Evolutionary conservation across 2,329 filamentous ascomycete species (phyloP).

Genomic region (Phialophora chinensis): DNA sequence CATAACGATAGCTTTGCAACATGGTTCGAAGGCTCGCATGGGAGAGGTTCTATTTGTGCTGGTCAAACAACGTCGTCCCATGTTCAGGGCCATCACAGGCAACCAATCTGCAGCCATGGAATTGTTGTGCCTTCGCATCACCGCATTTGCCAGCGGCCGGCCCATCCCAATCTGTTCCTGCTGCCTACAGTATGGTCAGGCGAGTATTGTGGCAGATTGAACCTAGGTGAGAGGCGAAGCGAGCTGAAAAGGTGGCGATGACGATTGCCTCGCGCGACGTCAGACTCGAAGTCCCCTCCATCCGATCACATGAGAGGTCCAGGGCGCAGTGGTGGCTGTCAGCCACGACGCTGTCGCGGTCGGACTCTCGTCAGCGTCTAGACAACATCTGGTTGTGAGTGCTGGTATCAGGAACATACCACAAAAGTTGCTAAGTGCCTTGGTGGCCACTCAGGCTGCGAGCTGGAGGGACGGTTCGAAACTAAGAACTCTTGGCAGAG

Average conservation of each 20-base stretch:
- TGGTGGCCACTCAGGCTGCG: background rate
- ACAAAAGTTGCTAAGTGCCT: background rate
- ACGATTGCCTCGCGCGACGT: background rate
- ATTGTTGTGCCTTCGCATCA: background rate
- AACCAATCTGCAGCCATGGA: background rate
- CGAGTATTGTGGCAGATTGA: background rate
- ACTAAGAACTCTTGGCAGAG: conserved; percentile 1
- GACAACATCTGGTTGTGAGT: background rate
- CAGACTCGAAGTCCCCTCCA: background rate
- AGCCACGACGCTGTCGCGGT: background rate
- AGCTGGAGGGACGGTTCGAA: background rate
- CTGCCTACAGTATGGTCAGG: background rate
- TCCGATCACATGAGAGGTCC: background rate
- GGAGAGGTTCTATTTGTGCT: too few species aligned
- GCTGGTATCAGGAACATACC: background rate
- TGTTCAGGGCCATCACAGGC: background rate
- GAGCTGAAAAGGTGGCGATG: conserved; percentile 1
- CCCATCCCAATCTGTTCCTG: background rate
- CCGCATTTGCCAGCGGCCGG: background rate
- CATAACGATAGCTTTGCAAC: too few species aligned
- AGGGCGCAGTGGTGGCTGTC: background rate
- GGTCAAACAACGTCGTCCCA: too few species aligned
- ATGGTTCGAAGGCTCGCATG: too few species aligned
- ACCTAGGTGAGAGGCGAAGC: background rate
- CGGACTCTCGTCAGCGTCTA: background rate